phyloP scores from a whole-genome alignment of 78 protist species.

The Cavenderia fasciculata region DNA sequence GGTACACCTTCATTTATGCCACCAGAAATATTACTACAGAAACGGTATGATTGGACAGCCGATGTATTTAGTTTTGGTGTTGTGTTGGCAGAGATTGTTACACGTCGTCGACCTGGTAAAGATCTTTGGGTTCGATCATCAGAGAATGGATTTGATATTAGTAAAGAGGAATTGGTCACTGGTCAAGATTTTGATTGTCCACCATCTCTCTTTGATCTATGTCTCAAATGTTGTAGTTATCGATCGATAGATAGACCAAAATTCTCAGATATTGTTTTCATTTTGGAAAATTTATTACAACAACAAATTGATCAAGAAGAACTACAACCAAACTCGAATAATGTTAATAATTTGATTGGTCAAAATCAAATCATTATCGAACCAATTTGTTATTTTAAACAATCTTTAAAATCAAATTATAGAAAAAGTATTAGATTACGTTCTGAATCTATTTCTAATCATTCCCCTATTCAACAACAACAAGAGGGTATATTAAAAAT shows the following conservation, averaged over 20 bases:
- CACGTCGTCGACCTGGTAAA: constrained; percentile 72
- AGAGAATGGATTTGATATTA: constrained; percentile 69
- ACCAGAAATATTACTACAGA: constrained; percentile 59
- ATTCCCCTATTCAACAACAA: too few species aligned
- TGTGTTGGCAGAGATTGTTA: constrained; percentile 48
- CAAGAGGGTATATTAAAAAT: constrained; percentile 57
- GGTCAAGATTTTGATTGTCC: constrained; percentile 20
- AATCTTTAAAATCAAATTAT: too few species aligned
- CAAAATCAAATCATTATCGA: too few species aligned
- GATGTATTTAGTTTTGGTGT: constrained; percentile 75
- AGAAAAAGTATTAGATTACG: too few species aligned
- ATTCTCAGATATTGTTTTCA: constrained; percentile 40
- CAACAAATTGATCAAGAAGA: constrained; percentile 26
- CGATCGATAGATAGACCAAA: constrained; percentile 12
- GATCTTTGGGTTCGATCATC: constrained; percentile 73
- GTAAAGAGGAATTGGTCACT: constrained; percentile 10
- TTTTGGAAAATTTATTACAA: constrained; percentile 40
- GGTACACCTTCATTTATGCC: constrained; percentile 78
- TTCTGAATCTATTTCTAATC: too few species aligned
- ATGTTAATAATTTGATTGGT: too few species aligned
- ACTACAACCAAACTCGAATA: too few species aligned
- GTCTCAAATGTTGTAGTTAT: constrained; percentile 47
- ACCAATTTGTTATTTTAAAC: too few species aligned
- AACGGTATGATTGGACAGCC: constrained; percentile 56
- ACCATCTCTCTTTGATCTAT: constrained; percentile 23